A percentile compares a stretch with the other conserved stretches of the same genome.
phyloP scores from a whole-genome alignment of 2,329 filamentous ascomycete genomes.

The Hypoxylon sp. region DNA sequence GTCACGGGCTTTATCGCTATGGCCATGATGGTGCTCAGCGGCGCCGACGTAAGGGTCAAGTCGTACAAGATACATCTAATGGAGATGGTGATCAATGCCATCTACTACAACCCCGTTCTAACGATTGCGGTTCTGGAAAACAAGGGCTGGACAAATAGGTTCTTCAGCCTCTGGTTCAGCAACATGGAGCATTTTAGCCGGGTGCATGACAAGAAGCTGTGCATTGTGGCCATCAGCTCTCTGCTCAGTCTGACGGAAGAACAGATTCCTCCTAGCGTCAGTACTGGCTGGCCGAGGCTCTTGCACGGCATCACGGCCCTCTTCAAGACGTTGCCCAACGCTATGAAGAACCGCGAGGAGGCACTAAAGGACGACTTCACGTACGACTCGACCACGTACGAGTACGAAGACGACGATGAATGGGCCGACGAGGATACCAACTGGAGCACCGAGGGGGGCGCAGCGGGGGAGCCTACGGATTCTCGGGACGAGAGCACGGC shows the following conservation, averaged over 20 bases:
- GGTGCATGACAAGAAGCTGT: conserved; percentile 98
- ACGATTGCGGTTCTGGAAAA: conserved; percentile 87
- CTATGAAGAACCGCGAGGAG: conserved; percentile 91
- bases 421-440: conserved; percentile 83
- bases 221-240: conserved; percentile 89
- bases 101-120: conserved; percentile 94
- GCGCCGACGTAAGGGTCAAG: conserved; percentile 83
- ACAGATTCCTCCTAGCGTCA: conserved; percentile 89
- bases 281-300: conserved; percentile 92
- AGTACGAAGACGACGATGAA: conserved; percentile 77
- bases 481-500: conserved; percentile 89
- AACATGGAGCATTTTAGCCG: conserved; percentile 92
- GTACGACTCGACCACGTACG: conserved; percentile 66
- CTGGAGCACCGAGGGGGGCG: conserved; percentile 79
- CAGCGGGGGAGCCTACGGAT: conserved; percentile 70
- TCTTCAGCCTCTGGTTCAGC: conserved; percentile 98
- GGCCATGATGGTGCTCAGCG: conserved; percentile 82
- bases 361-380: conserved; percentile 88
- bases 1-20: conserved; percentile 88
- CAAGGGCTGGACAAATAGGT: conserved; percentile 96
- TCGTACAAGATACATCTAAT: conserved; percentile 95
- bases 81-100: conserved; percentile 98
- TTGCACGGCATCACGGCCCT: conserved; percentile 86
- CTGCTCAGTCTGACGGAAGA: conserved; percentile 81
- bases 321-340: conserved; percentile 89